Base-by-base conservation (phyloP, 1,284 basidiomycete species). In the Ganoderma sinense region DNA sequence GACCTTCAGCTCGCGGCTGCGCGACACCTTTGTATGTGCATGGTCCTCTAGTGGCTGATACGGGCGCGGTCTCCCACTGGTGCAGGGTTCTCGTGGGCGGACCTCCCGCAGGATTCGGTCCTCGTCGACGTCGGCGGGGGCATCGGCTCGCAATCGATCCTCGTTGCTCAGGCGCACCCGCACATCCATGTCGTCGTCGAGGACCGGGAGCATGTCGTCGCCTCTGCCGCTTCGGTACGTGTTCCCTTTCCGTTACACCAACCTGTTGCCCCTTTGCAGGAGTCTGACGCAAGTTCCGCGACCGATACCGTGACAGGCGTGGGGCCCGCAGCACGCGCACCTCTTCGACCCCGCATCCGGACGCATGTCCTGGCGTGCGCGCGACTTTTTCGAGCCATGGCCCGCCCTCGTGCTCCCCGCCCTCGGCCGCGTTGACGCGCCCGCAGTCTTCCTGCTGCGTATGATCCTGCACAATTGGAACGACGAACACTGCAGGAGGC, bases 41-140 rank as follows among this genome's bases (percentile, higher is more conserved):
- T 2, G 36, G 36, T 11, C 36, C 4, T 10, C 36, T 11, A 11
- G 36, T 39, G 36, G 36, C 36, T 39, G 14, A 14, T 14, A 2
- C 16, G 8, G 16, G 13, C n/a, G 11, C 40, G n/a, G 2, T 11
- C 33, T n/a, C 11, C 59, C 8, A 18, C 61, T 91, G 91, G 85
- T 29, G 20, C 62, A 92, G 91, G 86, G 10, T 92, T 91, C 74
- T 87, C 89, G 71, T 93, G 91, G 89, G 79, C 82, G 18, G 81
- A 84, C 14, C 82, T 94, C 23, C 84, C 85, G 2, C 78, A 76
- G 33, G 85, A 85, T 6, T 45, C 74, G 55, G 79, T 86, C 7
- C 80, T 94, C 26, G 88, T 94, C 8, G 92, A 94, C 73, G 91
- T 94, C 4, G 92, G 92, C 0, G 91, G 92, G 6, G 92, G 92